phyloP scores from a whole-genome alignment of 2,329 filamentous ascomycete species.

The Pseudonectria buxi region DNA sequence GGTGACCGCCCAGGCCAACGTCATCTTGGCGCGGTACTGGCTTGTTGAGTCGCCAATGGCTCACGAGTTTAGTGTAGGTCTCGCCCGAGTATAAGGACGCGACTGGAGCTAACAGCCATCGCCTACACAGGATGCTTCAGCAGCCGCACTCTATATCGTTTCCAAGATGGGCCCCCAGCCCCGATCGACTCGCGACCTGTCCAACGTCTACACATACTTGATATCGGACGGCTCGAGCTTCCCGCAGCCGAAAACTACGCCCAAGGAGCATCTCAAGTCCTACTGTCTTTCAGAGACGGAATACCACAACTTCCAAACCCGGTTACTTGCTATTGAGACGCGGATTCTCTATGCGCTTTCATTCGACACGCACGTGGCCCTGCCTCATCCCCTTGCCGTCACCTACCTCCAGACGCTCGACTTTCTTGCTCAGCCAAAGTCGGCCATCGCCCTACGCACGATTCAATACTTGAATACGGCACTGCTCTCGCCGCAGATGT shows the following conservation, averaged over 20 bases:
- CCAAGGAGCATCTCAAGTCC: slow-evolving; percentile 37
- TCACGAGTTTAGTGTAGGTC: slow-evolving; percentile 49
- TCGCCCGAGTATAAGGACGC: background rate
- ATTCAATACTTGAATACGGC: slow-evolving; percentile 81
- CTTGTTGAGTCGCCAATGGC: slow-evolving; percentile 49
- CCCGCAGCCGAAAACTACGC: slow-evolving; percentile 33
- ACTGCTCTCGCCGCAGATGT: slow-evolving; percentile 76
- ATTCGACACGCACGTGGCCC: slow-evolving; percentile 77
- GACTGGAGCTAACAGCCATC: slow-evolving; percentile 2
- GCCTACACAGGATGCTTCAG: slow-evolving; percentile 62
- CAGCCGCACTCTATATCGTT: slow-evolving; percentile 71
- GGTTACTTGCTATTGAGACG: slow-evolving; percentile 68
- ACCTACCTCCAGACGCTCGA: slow-evolving; percentile 91
- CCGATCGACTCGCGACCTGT: slow-evolving; percentile 69
- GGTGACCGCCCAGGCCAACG: slow-evolving; percentile 76
- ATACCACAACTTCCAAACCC: slow-evolving; percentile 58
- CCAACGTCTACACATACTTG: slow-evolving; percentile 81
- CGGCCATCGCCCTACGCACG: slow-evolving; percentile 55
- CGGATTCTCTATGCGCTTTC: slow-evolving; percentile 68
- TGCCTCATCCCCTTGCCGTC: slow-evolving; percentile 80
- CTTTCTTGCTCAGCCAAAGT: slow-evolving; percentile 42
- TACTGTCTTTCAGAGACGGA: slow-evolving; percentile 68
- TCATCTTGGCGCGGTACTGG: slow-evolving; percentile 78
- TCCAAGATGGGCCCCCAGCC: slow-evolving; percentile 76
- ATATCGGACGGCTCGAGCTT: slow-evolving; percentile 54